A percentile compares a stretch with the other conserved stretches of the same genome.
Evolutionary conservation across 1,139 yeast species (phyloP).

Genomic region (Zhuliangozyma blackwelliae): DNA sequence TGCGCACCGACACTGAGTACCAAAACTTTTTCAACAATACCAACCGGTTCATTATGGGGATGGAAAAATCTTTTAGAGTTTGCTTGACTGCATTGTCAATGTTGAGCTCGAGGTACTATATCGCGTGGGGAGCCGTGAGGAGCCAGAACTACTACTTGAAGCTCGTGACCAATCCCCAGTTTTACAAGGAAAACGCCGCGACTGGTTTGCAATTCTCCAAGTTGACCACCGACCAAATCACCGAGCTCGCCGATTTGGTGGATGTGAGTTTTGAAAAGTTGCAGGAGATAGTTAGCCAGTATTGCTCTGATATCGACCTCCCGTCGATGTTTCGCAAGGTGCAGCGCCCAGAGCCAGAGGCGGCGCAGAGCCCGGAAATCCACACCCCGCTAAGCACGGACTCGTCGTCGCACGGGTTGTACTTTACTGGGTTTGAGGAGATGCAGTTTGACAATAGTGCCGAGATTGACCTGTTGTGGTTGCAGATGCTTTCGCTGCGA

Average conservation of each 20-base stretch:
- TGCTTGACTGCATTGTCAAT: conserved; percentile 27
- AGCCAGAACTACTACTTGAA: conserved; percentile 31
- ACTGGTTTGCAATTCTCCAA: conserved; percentile 8
- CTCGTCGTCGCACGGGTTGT: conserved; percentile 7
- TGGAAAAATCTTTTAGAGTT: conserved; percentile 30
- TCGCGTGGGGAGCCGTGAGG: conserved; percentile 46
- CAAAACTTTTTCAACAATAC: conserved; percentile 15
- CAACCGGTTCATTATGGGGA: conserved; percentile 21
- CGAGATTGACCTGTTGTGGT: conserved; percentile 39
- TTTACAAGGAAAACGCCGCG: conserved; percentile 22
- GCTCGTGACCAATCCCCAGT: conserved; percentile 22
- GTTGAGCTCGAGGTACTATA: conserved; percentile 40
- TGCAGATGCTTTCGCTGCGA: conserved; percentile 23
- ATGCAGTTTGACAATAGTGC: conserved; percentile 24
- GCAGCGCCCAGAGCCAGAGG: not conserved
- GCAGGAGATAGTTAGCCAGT: conserved; percentile 3
- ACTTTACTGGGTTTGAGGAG: conserved; percentile 13
- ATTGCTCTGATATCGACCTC: conserved; percentile 9
- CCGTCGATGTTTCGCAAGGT: conserved; percentile 5
- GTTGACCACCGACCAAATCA: conserved; percentile 17
- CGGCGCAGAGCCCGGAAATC: not conserved
- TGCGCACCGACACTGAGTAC: conserved; percentile 14
- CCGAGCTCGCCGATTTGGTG: conserved; percentile 15
- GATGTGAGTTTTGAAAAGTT: conserved; percentile 5
- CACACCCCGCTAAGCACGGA: conserved; percentile 6